Percentiles rank a stretch among this genome's conserved stretches.
Evolutionary conservation across 2,329 filamentous ascomycete species (phyloP).

Genomic region (Gnomoniopsis smithogilvyi): DNA sequence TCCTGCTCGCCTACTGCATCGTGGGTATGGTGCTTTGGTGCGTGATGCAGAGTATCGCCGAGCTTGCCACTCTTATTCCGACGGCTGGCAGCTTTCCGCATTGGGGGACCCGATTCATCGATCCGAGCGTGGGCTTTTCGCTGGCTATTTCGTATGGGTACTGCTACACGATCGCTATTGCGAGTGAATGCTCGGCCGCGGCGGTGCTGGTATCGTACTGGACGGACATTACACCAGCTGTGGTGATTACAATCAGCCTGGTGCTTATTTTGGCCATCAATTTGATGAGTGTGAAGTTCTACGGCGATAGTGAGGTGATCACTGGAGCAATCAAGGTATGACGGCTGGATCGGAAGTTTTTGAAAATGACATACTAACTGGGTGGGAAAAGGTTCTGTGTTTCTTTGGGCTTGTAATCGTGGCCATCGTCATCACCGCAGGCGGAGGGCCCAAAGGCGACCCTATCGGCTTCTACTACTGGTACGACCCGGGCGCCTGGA

Average conservation of each 20-base stretch:
- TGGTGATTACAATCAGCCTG: slow-evolving; percentile 18
- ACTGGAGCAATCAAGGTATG: slow-evolving; percentile 14
- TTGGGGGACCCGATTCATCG: slow-evolving; percentile 20
- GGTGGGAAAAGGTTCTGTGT: slow-evolving; percentile 10
- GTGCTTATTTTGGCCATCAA: slow-evolving; percentile 14
- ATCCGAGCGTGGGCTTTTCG: slow-evolving; percentile 18
- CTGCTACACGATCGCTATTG: slow-evolving; percentile 19
- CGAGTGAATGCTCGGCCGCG: slow-evolving; percentile 18
- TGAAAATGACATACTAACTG: neutral
- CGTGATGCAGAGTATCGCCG: slow-evolving; percentile 19
- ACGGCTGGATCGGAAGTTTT: neutral
- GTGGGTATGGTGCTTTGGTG: slow-evolving; percentile 16
- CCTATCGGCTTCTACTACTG: slow-evolving; percentile 21
- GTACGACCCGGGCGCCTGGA: slow-evolving; percentile 19
- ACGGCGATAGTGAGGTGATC: slow-evolving; percentile 13
- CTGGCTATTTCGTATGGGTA: slow-evolving; percentile 20
- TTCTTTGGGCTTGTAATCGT: slow-evolving; percentile 19
- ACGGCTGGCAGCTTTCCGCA: slow-evolving; percentile 20
- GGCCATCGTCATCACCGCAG: slow-evolving; percentile 21
- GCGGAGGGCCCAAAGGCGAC: slow-evolving; percentile 18
- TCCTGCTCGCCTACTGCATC: slow-evolving; percentile 16
- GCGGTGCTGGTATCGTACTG: slow-evolving; percentile 20
- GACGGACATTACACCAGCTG: slow-evolving; percentile 16
- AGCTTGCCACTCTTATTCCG: slow-evolving; percentile 20
- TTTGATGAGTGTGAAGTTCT: slow-evolving; percentile 17